Percentiles rank a stretch among this genome's conserved stretches.
phyloP scores from a whole-genome alignment of 345 rosid species.

The Toxicodendron radicans region DNA sequence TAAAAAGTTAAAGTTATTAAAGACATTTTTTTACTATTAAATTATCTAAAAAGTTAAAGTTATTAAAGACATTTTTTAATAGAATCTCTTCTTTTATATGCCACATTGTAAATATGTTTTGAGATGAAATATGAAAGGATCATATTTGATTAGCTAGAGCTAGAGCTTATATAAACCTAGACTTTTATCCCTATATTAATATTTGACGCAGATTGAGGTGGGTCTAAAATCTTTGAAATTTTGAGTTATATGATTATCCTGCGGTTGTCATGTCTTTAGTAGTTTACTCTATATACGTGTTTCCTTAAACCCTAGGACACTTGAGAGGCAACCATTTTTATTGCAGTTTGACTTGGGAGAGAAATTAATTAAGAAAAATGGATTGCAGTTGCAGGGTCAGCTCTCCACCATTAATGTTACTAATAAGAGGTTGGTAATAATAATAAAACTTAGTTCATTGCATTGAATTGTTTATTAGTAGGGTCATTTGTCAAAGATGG shows the following conservation, averaged over 20 bases:
- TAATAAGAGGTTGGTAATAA: not conserved
- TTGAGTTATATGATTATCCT: not conserved
- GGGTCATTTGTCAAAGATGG: conserved; percentile 8
- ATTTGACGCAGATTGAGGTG: too few species aligned
- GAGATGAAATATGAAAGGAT: too few species aligned
- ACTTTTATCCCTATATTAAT: too few species aligned
- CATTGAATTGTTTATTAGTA: conserved; percentile 1
- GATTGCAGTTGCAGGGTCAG: conserved; percentile 2
- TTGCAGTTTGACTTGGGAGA: not conserved
- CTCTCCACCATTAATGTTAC: not conserved
- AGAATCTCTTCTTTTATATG: too few species aligned
- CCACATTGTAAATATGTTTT: too few species aligned
- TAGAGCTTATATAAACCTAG: too few species aligned
- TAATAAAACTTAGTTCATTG: not conserved
- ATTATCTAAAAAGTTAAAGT: too few species aligned
- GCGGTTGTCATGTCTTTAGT: not conserved
- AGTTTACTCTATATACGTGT: not conserved
- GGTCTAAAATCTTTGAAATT: not conserved
- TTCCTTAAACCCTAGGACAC: not conserved
- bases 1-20: too few species aligned
- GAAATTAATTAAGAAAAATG: not conserved
- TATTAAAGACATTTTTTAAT: too few species aligned
- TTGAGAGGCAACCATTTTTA: not conserved
- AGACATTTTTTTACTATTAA: too few species aligned
- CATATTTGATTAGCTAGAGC: too few species aligned